These are phyloP conservation scores for Petunia axillaris DNA, from an alignment of 257 asterid genomes.

Conservation along the genomic window DNA sequence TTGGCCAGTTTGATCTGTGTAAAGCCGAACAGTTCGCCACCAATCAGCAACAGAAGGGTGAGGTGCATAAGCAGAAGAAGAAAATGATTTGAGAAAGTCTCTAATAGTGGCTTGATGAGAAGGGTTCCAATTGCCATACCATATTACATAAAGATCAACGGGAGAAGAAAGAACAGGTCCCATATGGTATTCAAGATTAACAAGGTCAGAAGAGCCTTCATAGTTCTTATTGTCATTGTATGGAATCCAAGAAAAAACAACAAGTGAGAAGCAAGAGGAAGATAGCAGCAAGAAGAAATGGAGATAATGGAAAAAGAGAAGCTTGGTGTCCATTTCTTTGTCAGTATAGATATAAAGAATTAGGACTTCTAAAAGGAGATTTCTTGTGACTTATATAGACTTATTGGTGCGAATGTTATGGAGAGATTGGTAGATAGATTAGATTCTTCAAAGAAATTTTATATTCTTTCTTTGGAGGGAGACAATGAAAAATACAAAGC, in stretches of 20 bases:
- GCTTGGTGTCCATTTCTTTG: slow-evolving; percentile 26
- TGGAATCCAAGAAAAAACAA: slow-evolving; percentile 37
- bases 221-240: slow-evolving; percentile 50
- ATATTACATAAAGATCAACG: slow-evolving; percentile 60
- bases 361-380: neutral
- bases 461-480: neutral
- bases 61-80: slow-evolving; percentile 45
- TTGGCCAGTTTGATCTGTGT: slow-evolving; percentile 69
- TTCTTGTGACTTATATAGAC: neutral
- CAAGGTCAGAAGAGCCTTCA: slow-evolving; percentile 75
- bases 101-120: slow-evolving; percentile 61
- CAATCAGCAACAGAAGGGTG: slow-evolving; percentile 71
- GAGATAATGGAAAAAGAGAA: slow-evolving; percentile 21
- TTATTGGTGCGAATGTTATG: neutral
- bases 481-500: slow-evolving; percentile 18
- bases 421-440: slow-evolving; percentile 3
- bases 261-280: slow-evolving; percentile 27
- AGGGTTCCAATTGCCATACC: slow-evolving; percentile 78
- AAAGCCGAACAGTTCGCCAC: slow-evolving; percentile 69
- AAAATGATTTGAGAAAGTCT: slow-evolving; percentile 61
- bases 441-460: slow-evolving; percentile 28
- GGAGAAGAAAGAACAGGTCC: slow-evolving; percentile 78
- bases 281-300: slow-evolving; percentile 35
- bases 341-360: neutral
- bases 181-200: slow-evolving; percentile 77